Conservation (phyloP, 345 rosid species). For the Nephelium lappaceum region DNA sequence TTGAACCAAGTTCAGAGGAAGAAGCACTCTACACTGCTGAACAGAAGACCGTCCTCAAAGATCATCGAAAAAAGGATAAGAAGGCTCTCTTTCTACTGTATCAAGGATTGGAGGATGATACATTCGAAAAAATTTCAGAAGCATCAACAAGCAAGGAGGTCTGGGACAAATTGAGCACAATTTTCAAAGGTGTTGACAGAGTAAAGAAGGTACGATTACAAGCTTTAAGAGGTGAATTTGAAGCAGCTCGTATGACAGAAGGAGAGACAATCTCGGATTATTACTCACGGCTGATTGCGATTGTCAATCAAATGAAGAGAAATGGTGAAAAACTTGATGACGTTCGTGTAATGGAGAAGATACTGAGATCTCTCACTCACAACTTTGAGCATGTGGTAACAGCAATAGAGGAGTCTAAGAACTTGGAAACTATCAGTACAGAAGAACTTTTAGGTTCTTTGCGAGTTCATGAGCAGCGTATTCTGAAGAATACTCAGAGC, state of each 20-base stretch:
- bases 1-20: neutral
- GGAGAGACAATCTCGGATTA: neutral
- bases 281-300: neutral
- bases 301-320: neutral
- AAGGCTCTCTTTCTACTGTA: neutral
- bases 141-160: no score
- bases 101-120: conserved; percentile 1
- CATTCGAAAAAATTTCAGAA: neutral
- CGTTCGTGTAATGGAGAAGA: neutral
- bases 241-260: neutral
- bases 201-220: neutral
- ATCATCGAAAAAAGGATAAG: neutral
- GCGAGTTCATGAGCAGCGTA: neutral
- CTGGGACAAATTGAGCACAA: neutral
- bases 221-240: neutral
- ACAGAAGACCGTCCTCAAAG: neutral
- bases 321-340: neutral
- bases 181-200: neutral
- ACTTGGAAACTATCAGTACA: neutral
- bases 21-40: neutral
- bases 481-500: neutral
- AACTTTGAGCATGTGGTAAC: neutral
- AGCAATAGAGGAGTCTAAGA: neutral
- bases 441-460: neutral
- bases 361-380: no score